Evolutionary conservation across 495 filamentous ascomycete species (phyloP).

Genomic region (Neurospora intermedia): DNA sequence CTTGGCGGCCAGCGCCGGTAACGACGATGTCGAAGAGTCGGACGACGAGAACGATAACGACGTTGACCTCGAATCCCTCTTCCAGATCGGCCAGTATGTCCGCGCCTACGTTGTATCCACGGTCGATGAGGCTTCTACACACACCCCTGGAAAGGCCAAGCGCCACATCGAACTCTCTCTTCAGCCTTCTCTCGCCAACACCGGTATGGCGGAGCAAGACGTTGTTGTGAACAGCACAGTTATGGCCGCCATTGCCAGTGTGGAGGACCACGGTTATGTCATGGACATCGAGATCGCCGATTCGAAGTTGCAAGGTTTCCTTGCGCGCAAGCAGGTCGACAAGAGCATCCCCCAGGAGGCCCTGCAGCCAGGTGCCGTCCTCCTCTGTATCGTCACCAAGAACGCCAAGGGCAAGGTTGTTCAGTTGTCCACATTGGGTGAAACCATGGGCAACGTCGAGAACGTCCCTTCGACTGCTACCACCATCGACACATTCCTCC

Average conservation of each 20-base stretch:
- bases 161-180: constrained; percentile 77
- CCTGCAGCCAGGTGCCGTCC: constrained; percentile 55
- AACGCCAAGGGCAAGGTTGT: constrained; percentile 69
- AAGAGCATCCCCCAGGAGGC: constrained; percentile 53
- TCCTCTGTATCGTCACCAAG: constrained; percentile 71
- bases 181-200: constrained; percentile 64
- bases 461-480: constrained; percentile 63
- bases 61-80: constrained; percentile 60
- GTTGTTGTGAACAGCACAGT: constrained; percentile 61
- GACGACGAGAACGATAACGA: constrained; percentile 40
- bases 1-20: constrained; percentile 48
- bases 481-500: constrained; percentile 79
- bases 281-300: constrained; percentile 80
- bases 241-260: constrained; percentile 79
- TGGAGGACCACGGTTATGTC: constrained; percentile 89
- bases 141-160: constrained; percentile 49
- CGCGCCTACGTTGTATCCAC: constrained; percentile 76
- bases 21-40: constrained; percentile 43
- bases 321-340: constrained; percentile 77
- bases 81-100: constrained; percentile 79
- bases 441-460: constrained; percentile 58
- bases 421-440: constrained; percentile 67
- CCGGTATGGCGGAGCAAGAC: constrained; percentile 56
- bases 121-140: constrained; percentile 37
- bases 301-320: constrained; percentile 62